A percentile compares a stretch with the other conserved stretches of the same genome.
These are phyloP conservation scores for Chrysoporthe puriensis DNA, from an alignment of 2,329 filamentous ascomycete species.

Conservation along the genomic window DNA sequence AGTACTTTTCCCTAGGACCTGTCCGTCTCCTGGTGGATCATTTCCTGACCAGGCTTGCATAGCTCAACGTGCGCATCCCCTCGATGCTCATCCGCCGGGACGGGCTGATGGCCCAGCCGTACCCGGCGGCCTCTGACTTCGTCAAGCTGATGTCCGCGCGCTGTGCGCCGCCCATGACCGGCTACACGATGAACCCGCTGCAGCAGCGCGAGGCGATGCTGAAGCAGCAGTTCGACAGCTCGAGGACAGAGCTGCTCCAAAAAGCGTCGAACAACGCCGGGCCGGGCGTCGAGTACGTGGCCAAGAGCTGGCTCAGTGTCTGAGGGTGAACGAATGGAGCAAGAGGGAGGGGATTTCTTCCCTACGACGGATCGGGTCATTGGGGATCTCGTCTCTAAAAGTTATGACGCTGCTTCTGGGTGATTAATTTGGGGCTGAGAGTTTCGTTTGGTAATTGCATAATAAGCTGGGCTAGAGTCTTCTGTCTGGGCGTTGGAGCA, in stretches of 20 bases:
- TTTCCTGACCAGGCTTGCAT: not conserved
- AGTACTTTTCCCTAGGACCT: not conserved
- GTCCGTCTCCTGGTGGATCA: not conserved
- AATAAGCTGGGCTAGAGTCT: constrained; percentile 6
- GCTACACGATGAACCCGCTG: constrained; percentile 47
- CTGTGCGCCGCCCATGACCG: constrained; percentile 39
- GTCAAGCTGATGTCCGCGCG: constrained; percentile 50
- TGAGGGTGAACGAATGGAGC: constrained; percentile 19
- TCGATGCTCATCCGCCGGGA: constrained; percentile 65
- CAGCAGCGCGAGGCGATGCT: constrained; percentile 54
- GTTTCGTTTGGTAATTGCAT: not conserved
- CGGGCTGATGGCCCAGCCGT: constrained; percentile 50
- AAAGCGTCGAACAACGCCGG: constrained; percentile 44
- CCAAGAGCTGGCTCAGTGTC: constrained; percentile 43
- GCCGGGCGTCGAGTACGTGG: constrained; percentile 43
- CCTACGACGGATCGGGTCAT: not conserved
- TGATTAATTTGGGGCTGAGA: no score
- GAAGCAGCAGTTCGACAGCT: constrained; percentile 48
- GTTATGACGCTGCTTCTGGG: no score
- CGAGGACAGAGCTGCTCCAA: constrained; percentile 47
- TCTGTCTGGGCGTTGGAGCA: not conserved
- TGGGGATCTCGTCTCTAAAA: not conserved
- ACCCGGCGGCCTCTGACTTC: constrained; percentile 47
- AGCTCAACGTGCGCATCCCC: constrained; percentile 63
- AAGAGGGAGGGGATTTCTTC: not conserved